Evolutionary conservation across 768 basidiomycete genomes (phyloP).

Genomic region (Suillus americanus): DNA sequence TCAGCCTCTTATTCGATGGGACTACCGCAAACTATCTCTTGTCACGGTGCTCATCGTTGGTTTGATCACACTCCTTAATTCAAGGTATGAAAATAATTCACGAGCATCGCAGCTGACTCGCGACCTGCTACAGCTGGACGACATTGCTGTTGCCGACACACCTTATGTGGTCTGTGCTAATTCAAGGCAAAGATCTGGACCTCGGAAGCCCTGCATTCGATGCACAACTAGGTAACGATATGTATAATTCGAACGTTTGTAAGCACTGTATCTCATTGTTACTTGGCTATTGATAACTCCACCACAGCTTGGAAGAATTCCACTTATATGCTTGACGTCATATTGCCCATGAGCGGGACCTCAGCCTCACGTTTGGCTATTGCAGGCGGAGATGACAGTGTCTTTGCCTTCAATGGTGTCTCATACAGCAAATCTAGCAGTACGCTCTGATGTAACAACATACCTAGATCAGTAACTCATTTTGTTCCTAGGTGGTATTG

Average conservation of each 20-base stretch:
- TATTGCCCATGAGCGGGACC: background rate
- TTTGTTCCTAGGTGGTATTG: background rate
- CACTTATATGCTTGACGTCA: background rate
- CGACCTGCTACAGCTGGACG: background rate
- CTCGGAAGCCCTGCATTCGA: background rate
- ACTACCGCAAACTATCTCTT: background rate
- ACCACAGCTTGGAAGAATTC: background rate
- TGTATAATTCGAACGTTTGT: background rate
- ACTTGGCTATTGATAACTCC: background rate
- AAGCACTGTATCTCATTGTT: background rate
- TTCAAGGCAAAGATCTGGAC: background rate
- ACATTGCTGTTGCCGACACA: background rate
- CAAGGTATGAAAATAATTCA: background rate
- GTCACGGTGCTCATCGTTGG: background rate
- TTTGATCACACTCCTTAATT: background rate
- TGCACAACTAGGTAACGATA: background rate
- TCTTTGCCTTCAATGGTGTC: background rate
- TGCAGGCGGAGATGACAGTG: background rate
- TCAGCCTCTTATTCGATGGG: background rate
- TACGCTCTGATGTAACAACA: background rate
- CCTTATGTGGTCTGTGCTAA: background rate
- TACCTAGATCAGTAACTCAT: background rate
- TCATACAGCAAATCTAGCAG: background rate
- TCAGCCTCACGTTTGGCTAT: background rate
- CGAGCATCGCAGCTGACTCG: background rate